Percentiles rank a stretch among this genome's conserved stretches.
Conservation (phyloP, 2,329 filamentous ascomycete genomes). For the Seiridium unicorne region DNA sequence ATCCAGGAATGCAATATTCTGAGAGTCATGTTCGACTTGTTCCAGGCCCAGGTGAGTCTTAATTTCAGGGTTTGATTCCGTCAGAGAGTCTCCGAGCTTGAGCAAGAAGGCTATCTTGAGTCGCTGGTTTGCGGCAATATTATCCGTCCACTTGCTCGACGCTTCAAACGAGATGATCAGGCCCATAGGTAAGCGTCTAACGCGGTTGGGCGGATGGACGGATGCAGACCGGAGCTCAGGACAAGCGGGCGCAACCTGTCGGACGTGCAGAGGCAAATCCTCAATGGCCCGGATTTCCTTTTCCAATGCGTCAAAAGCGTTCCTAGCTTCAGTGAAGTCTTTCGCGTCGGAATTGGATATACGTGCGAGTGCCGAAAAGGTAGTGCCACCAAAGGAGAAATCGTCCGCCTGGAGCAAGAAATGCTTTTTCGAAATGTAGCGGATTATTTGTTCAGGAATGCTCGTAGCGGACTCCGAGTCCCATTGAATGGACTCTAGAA, state of each 20-base stretch:
- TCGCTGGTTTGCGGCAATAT: constrained; percentile 84
- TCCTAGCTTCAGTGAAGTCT: constrained; percentile 66
- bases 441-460: constrained; percentile 67
- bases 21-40: constrained; percentile 63
- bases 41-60: constrained; percentile 77
- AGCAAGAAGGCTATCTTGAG: constrained; percentile 90
- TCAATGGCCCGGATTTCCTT: constrained; percentile 74
- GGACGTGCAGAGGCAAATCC: constrained; percentile 81
- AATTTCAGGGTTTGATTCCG: constrained; percentile 57
- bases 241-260: constrained; percentile 73
- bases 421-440: constrained; percentile 69
- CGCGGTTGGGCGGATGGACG: constrained; percentile 45
- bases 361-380: constrained; percentile 45
- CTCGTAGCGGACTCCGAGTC: constrained; percentile 55
- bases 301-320: constrained; percentile 72
- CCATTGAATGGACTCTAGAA: constrained; percentile 92
- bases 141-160: constrained; percentile 91
- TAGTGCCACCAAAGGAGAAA: constrained; percentile 41
- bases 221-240: constrained; percentile 74
- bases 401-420: constrained; percentile 58
- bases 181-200: constrained; percentile 61
- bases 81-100: constrained; percentile 69
- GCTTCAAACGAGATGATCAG: constrained; percentile 89
- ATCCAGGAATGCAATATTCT: constrained; percentile 82
- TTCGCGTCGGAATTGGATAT: constrained; percentile 47